These are phyloP conservation scores for Termitomyces sp. DNA, from an alignment of 768 basidiomycete species.

Conservation along the genomic window DNA sequence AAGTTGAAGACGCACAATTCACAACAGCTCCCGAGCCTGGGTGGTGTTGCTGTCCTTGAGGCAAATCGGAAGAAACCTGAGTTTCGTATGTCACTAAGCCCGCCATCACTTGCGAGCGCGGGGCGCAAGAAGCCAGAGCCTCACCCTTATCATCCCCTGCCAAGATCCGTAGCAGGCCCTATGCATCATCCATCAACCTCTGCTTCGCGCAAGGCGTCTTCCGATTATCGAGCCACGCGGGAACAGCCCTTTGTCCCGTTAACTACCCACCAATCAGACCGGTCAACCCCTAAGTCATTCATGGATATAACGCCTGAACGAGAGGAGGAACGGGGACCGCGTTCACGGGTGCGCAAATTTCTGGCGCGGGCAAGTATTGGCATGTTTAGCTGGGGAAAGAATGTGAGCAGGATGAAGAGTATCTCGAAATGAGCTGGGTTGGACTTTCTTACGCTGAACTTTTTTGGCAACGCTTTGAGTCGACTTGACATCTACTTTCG, in stretches of 20 bases:
- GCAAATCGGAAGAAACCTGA: background rate
- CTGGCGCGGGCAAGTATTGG: slow-evolving; percentile 15
- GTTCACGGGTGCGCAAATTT: slow-evolving; percentile 13
- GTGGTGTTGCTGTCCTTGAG: background rate
- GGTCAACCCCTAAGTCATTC: slow-evolving; percentile 24
- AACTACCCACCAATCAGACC: background rate
- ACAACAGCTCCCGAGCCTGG: slow-evolving; percentile 14
- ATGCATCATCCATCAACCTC: background rate
- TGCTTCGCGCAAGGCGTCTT: slow-evolving; percentile 2
- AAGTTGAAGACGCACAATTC: slow-evolving; percentile 27
- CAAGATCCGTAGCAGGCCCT: background rate
- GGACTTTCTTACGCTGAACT: background rate
- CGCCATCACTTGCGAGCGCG: slow-evolving; percentile 16
- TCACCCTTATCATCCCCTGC: slow-evolving; percentile 2
- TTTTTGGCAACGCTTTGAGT: background rate
- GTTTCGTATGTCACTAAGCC: slow-evolving; percentile 2
- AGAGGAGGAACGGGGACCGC: background rate
- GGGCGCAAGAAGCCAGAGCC: slow-evolving; percentile 14
- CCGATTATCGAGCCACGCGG: slow-evolving; percentile 9
- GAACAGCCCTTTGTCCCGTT: slow-evolving; percentile 3
- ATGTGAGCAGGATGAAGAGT: slow-evolving; percentile 7
- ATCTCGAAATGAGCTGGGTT: background rate
- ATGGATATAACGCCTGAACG: slow-evolving; percentile 33
- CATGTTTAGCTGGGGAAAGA: slow-evolving; percentile 17
- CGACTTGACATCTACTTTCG: slow-evolving; percentile 1